phyloP scores from a whole-genome alignment of 176 grass and related monocot genomes.

The Poa pratensis region DNA sequence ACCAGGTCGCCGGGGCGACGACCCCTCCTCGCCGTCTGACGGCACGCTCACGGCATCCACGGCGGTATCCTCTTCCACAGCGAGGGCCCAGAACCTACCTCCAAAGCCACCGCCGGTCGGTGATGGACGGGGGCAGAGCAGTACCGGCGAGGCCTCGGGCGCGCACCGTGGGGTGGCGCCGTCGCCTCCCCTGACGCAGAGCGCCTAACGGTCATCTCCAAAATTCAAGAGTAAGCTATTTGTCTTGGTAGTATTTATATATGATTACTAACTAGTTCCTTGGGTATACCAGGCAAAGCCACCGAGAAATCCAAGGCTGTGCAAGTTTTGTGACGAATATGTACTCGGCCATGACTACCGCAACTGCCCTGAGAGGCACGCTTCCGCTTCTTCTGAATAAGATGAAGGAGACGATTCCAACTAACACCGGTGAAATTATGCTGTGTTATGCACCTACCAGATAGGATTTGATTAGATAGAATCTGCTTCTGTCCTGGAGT shows the following conservation, averaged over 20 bases:
- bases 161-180: too few species aligned
- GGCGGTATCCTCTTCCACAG: too few species aligned
- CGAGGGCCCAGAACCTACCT: too few species aligned
- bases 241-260: background rate
- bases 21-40: too few species aligned
- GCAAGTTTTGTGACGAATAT: background rate
- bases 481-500: background rate
- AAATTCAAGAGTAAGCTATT: too few species aligned
- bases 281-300: conserved; percentile 1
- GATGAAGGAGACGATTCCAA: background rate
- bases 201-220: too few species aligned
- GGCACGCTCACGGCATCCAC: too few species aligned
- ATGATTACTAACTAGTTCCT: background rate
- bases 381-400: conserved; percentile 1
- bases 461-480: background rate
- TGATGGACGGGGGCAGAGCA: too few species aligned
- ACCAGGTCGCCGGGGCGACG: too few species aligned
- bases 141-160: too few species aligned
- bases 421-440: background rate
- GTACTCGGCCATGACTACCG: background rate
- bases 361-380: background rate
- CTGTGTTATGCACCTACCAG: background rate
- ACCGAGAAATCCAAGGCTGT: background rate
- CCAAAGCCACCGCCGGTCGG: too few species aligned
- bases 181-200: too few species aligned